Evolutionary conservation across 2,329 filamentous ascomycete genomes (phyloP).

Genomic region (Trichoderma arundinaceum): DNA sequence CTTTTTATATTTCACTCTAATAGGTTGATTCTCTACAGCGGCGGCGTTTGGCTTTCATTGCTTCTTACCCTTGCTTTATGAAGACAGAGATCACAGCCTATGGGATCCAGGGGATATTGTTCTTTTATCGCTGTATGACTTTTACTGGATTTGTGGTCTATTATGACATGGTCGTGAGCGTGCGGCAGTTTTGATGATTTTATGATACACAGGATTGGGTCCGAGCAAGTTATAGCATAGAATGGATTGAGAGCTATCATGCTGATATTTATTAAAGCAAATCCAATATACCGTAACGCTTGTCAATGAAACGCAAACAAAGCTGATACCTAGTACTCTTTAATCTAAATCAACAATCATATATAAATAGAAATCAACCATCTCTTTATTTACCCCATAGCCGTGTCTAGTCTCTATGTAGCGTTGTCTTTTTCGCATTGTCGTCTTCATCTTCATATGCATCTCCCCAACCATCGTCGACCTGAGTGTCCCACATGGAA

Average conservation of each 20-base stretch:
- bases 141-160: neutral
- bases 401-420: constrained; percentile 21
- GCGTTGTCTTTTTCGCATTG: constrained; percentile 11
- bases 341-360: constrained; percentile 1
- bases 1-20: neutral
- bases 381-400: neutral
- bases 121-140: constrained; percentile 19
- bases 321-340: neutral
- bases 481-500: constrained; percentile 58
- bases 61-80: neutral
- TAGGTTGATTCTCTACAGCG: constrained; percentile 36
- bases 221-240: constrained; percentile 10
- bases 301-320: neutral
- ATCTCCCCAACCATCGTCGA: constrained; percentile 44
- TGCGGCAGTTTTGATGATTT: neutral
- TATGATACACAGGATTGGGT: neutral
- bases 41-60: constrained; percentile 40
- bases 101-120: neutral
- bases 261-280: neutral
- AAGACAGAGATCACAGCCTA: neutral
- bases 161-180: constrained; percentile 12
- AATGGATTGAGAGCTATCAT: constrained; percentile 13
- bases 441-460: constrained; percentile 31
- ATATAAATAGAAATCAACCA: neutral
- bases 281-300: too few relatives aligned